A percentile compares a stretch with the other conserved stretches of the same genome.
Conservation (phyloP, 2,329 filamentous ascomycete species). For the Malbranchea cinnamomea region DNA sequence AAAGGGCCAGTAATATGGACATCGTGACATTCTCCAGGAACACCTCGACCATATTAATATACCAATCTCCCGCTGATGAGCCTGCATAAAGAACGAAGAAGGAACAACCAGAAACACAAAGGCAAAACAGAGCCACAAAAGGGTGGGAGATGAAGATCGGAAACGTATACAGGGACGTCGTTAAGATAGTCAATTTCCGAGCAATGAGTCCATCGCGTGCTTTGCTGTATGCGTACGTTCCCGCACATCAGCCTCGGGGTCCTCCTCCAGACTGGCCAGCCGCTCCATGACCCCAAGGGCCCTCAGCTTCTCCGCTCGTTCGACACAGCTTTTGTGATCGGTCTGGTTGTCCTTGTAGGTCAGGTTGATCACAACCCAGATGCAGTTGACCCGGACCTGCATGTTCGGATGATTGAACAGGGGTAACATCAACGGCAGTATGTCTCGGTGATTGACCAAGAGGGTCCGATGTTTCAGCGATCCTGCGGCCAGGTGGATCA, state of each 20-base stretch:
- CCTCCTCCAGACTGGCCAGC: slow-evolving; percentile 47
- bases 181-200: no score
- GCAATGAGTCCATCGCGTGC: slow-evolving; percentile 49
- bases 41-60: no score
- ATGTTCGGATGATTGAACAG: slow-evolving; percentile 60
- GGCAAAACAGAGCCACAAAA: no score
- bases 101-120: no score
- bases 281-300: slow-evolving; percentile 56
- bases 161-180: no score
- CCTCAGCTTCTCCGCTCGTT: slow-evolving; percentile 54
- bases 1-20: no score
- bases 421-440: slow-evolving; percentile 57
- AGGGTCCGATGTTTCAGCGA: slow-evolving; percentile 62
- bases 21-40: no score
- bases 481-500: slow-evolving; percentile 80
- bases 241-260: slow-evolving; percentile 65
- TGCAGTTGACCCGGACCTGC: slow-evolving; percentile 62
- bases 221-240: slow-evolving; percentile 71
- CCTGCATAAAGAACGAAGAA: no score
- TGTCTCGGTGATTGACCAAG: slow-evolving; percentile 58
- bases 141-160: no score
- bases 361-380: slow-evolving; percentile 74
- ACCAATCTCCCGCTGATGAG: no score
- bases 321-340: slow-evolving; percentile 49
- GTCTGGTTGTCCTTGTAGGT: slow-evolving; percentile 65